Base-by-base conservation (phyloP, 768 basidiomycete species). In the Calvatia gigantea region DNA sequence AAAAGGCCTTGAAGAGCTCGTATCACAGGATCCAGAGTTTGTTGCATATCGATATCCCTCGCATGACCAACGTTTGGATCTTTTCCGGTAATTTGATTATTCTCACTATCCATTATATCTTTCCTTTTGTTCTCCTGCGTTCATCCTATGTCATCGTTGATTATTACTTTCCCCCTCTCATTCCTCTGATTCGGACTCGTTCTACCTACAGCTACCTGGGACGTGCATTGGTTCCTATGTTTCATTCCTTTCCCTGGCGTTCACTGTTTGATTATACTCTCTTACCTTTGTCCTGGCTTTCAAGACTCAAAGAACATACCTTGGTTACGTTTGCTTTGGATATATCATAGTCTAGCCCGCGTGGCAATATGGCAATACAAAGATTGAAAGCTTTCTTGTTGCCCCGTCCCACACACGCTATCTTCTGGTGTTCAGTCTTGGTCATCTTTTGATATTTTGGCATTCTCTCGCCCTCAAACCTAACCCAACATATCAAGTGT, bases 11-110 rank as follows among this genome's bases (percentile, higher is more conserved):
- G 88, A 89, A 62, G 83, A 86, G 61, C 76, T 90, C 19, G 89
- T 94, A n/a, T 79, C 86, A n/a, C 91, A 89, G 69, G 90, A 91
- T 66, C 70, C 81, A 2, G 88, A 92, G 15, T 93, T 94, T 64
- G 84, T 93, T 57, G 89, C 91, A 3, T 92, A 93, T 67, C 83
- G 91, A 37, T 94, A 94, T 68, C 91, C 91, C 6, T 91, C 90
- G 12, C 81, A 77, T 59, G 85, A 88, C 61, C 85, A 89, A 61
- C 82, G 79, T 35, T 63, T 87, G 59, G 84, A 85, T 65, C 74
- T 89, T 38, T 63, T 87, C 54, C 81, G 68, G 59, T 70, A 60
- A 42, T 43, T 53, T 48, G 41, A 41, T 50, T 45, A 52, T 56
- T 51, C 56, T 14, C 41, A 12, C 14, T 51, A 21, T 44, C 25